phyloP scores from a whole-genome alignment of 768 basidiomycete species.

The Termitomyces sp. region DNA sequence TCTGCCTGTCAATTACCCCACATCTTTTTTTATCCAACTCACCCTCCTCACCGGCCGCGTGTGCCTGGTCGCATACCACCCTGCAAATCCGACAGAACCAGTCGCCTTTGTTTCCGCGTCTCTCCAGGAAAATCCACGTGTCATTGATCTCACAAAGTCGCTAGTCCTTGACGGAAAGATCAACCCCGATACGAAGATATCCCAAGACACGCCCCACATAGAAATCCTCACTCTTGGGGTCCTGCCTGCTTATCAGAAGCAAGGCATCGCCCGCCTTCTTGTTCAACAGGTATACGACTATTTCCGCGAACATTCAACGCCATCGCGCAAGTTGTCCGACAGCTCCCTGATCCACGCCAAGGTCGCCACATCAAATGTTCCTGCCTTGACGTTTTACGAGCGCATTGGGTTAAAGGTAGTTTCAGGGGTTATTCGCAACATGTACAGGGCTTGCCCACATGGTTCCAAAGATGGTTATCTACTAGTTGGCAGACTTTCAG shows the following conservation, averaged over 20 bases:
- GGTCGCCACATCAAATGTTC: constrained; percentile 35
- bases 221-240: constrained; percentile 51
- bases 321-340: constrained; percentile 13
- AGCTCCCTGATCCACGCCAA: constrained; percentile 34
- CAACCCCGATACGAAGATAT: constrained; percentile 7
- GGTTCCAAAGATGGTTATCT: constrained; percentile 38
- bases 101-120: constrained; percentile 41
- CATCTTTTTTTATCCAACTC: constrained; percentile 41
- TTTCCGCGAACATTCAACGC: constrained; percentile 21
- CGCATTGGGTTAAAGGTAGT: constrained; percentile 33
- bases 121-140: constrained; percentile 20
- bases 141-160: constrained; percentile 5
- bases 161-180: not conserved
- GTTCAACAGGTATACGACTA: constrained; percentile 25
- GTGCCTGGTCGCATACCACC: constrained; percentile 35
- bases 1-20: constrained; percentile 34
- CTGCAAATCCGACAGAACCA: constrained; percentile 20
- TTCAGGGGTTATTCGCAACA: constrained; percentile 27
- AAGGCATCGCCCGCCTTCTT: constrained; percentile 38
- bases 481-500: constrained; percentile 27
- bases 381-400: constrained; percentile 37
- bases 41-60: constrained; percentile 32
- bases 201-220: constrained; percentile 23
- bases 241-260: constrained; percentile 35
- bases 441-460: constrained; percentile 30